A percentile compares a stretch with the other conserved stretches of the same genome.
phyloP scores from a whole-genome alignment of 1,139 yeast species.

The Kurtzmaniella natalensis region DNA sequence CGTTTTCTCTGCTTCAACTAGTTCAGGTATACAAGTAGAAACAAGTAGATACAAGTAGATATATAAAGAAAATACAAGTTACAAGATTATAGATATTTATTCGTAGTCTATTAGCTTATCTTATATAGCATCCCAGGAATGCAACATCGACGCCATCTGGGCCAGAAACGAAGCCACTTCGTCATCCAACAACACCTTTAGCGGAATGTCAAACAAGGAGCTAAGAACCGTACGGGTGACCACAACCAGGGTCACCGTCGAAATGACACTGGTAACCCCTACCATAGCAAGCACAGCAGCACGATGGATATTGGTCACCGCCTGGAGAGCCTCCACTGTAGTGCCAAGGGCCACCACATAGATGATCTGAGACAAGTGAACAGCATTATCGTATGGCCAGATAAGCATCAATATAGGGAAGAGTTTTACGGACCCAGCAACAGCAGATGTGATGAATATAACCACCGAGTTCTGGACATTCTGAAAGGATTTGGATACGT shows the following conservation, averaged over 20 bases:
- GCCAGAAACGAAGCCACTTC: not conserved
- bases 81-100: no score
- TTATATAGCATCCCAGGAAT: no score
- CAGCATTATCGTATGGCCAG: conserved; percentile 85
- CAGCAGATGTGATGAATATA: conserved; percentile 62
- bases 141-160: not conserved
- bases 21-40: no score
- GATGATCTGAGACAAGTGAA: conserved; percentile 59
- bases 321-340: conserved; percentile 60
- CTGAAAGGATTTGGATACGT: conserved; percentile 15
- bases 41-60: no score
- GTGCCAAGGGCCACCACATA: conserved; percentile 59
- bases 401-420: conserved; percentile 93
- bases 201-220: not conserved
- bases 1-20: no score
- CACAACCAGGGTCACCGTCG: not conserved
- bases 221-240: not conserved
- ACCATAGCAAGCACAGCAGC: conserved; percentile 19
- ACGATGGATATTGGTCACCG: conserved; percentile 44
- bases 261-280: not conserved
- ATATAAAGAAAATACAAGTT: no score
- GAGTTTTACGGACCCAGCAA: conserved; percentile 74
- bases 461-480: conserved; percentile 28
- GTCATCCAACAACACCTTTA: not conserved
- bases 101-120: no score